Evolutionary conservation across 805 yeast genomes (phyloP).

Genomic region (Naumovozyma dairenensis): DNA sequence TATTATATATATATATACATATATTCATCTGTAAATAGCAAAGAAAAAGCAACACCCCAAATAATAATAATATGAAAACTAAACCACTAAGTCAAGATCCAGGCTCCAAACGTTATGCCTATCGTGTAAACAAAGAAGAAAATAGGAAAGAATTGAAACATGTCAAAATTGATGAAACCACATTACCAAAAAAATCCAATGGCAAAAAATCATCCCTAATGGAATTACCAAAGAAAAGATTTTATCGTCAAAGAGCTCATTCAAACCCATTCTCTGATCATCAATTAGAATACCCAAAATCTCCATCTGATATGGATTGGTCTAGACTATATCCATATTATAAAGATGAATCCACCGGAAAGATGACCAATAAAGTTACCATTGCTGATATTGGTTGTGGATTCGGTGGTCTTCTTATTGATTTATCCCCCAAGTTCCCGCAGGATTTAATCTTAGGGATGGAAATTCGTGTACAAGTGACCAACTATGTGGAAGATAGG

Average conservation of each 20-base stretch:
- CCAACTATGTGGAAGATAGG: slow-evolving; percentile 92
- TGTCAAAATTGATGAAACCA: slow-evolving; percentile 34
- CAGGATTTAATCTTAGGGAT: slow-evolving; percentile 75
- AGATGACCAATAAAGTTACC: slow-evolving; percentile 49
- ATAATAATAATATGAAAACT: slow-evolving; percentile 15
- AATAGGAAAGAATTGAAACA: slow-evolving; percentile 39
- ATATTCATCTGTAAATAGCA: too few species aligned
- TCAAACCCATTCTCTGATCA: slow-evolving; percentile 97
- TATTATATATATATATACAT: too few species aligned
- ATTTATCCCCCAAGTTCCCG: slow-evolving; percentile 70
- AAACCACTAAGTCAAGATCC: slow-evolving; percentile 20
- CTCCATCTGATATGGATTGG: slow-evolving; percentile 89
- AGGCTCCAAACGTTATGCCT: slow-evolving; percentile 30
- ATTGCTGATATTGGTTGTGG: slow-evolving; percentile 98
- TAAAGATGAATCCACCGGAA: slow-evolving; percentile 33
- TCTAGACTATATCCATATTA: slow-evolving; percentile 57
- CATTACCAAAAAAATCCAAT: slow-evolving; percentile 6
- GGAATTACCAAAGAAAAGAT: slow-evolving; percentile 73
- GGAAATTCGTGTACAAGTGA: slow-evolving; percentile 97
- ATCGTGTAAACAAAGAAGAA: slow-evolving; percentile 40
- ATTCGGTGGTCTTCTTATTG: slow-evolving; percentile 81
- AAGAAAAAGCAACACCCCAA: too few species aligned
- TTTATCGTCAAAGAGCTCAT: slow-evolving; percentile 93
- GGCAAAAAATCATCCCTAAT: slow-evolving; percentile 13
- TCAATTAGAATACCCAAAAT: slow-evolving; percentile 72